phyloP scores from a whole-genome alignment of 2,329 filamentous ascomycete species.

The Bipolaris victoriae region DNA sequence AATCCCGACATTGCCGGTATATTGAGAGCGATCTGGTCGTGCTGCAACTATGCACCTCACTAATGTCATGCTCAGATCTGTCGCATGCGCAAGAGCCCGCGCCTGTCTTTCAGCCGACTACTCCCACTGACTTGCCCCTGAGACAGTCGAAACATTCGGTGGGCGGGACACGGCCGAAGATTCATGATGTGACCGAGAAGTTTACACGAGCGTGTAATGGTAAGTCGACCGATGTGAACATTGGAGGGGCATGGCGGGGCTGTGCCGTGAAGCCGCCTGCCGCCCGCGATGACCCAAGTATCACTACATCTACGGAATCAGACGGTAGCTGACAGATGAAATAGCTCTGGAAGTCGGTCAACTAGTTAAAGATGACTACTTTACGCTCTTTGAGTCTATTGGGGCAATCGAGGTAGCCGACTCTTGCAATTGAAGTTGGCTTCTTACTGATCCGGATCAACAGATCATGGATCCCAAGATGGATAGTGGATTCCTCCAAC shows the following conservation, averaged over 20 bases:
- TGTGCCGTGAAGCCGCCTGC: slow-evolving; percentile 5
- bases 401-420: slow-evolving; percentile 72
- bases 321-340: slow-evolving; percentile 20
- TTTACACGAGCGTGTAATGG: slow-evolving; percentile 61
- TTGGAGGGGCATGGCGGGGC: slow-evolving; percentile 27
- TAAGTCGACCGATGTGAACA: slow-evolving; percentile 35
- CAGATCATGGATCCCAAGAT: slow-evolving; percentile 99
- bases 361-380: slow-evolving; percentile 90
- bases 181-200: slow-evolving; percentile 62
- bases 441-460: slow-evolving; percentile 1
- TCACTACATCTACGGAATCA: not conserved
- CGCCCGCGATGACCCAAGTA: not conserved
- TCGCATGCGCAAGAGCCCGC: slow-evolving; percentile 24
- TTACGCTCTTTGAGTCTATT: slow-evolving; percentile 93
- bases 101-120: slow-evolving; percentile 21
- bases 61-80: slow-evolving; percentile 20
- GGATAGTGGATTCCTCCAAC: slow-evolving; percentile 86
- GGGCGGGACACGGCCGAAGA: slow-evolving; percentile 41
- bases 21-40: slow-evolving; percentile 20
- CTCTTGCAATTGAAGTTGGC: not conserved
- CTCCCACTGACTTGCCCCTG: slow-evolving; percentile 36
- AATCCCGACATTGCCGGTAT: slow-evolving; percentile 27
- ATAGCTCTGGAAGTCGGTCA: slow-evolving; percentile 78
- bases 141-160: slow-evolving; percentile 35
- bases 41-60: not conserved